phyloP scores from a whole-genome alignment of 768 basidiomycete species.

The Leccinum broughii region DNA sequence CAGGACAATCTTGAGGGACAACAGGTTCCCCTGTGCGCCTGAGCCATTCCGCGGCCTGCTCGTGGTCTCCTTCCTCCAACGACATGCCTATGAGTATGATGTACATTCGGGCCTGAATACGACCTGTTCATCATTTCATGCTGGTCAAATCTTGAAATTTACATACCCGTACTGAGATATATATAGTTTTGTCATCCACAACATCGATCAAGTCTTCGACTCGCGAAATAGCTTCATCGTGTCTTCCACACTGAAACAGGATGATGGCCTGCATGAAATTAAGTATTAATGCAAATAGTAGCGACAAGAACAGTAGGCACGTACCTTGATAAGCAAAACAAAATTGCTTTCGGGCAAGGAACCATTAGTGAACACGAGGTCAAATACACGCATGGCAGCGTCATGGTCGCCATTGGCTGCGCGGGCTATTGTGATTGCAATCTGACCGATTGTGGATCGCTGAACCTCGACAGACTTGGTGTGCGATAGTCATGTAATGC shows the following conservation, averaged over 20 bases:
- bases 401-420: too few species aligned
- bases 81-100: not conserved
- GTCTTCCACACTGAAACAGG: conserved; percentile 9
- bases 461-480: too few species aligned
- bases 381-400: too few species aligned
- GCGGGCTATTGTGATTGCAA: too few species aligned
- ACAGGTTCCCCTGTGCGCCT: too few species aligned
- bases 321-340: conserved; percentile 16
- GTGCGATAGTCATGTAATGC: too few species aligned
- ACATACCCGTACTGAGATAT: conserved; percentile 6
- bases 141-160: rapidly evolving
- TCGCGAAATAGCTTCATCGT: conserved; percentile 2
- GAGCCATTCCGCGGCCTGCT: not conserved
- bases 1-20: not conserved
- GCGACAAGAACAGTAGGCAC: rapidly evolving
- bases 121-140: not conserved
- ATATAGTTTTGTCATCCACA: not conserved
- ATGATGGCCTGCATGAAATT: conserved; percentile 3
- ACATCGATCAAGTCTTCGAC: conserved; percentile 3
- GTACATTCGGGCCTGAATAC: conserved; percentile 8
- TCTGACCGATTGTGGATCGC: too few species aligned
- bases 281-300: not conserved
- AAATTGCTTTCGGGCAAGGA: not conserved
- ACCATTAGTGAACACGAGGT: too few species aligned
- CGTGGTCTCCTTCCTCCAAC: not conserved